phyloP scores from a whole-genome alignment of 768 basidiomycete genomes.

The Filobasidium wieringae region DNA sequence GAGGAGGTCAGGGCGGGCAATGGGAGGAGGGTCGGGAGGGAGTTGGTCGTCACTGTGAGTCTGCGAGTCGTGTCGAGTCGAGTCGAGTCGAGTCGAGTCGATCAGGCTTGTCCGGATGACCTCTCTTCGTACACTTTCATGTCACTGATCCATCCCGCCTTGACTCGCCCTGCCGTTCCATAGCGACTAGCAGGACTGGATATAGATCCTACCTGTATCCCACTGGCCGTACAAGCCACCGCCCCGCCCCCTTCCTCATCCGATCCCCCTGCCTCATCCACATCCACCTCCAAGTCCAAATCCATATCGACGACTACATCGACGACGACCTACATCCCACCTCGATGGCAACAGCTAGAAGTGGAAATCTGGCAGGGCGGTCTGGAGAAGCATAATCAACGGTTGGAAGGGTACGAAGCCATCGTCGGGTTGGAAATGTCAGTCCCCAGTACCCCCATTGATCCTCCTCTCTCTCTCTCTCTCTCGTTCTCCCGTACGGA shows the following conservation, averaged over 20 bases:
- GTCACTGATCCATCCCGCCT: too few species aligned
- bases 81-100: neutral
- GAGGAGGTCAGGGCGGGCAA: constrained; percentile 18
- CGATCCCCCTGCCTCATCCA: constrained; percentile 8
- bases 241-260: constrained; percentile 17
- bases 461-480: neutral
- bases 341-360: constrained; percentile 27
- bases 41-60: neutral
- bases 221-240: constrained; percentile 23
- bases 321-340: neutral
- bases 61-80: neutral
- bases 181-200: constrained; percentile 38
- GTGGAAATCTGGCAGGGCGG: constrained; percentile 35
- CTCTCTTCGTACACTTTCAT: too few species aligned
- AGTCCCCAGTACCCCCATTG: neutral
- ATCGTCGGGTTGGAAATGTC: constrained; percentile 34
- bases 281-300: constrained; percentile 7
- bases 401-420: constrained; percentile 35
- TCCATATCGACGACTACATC: neutral
- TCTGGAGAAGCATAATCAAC: constrained; percentile 34
- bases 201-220: constrained; percentile 25
- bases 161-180: neutral
- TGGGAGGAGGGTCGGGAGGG: constrained; percentile 9
- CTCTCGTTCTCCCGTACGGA: too few species aligned
- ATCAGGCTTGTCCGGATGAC: neutral